Evolutionary conservation across 2,329 filamentous ascomycete species (phyloP).

Genomic region (Alternaria metachromatica): DNA sequence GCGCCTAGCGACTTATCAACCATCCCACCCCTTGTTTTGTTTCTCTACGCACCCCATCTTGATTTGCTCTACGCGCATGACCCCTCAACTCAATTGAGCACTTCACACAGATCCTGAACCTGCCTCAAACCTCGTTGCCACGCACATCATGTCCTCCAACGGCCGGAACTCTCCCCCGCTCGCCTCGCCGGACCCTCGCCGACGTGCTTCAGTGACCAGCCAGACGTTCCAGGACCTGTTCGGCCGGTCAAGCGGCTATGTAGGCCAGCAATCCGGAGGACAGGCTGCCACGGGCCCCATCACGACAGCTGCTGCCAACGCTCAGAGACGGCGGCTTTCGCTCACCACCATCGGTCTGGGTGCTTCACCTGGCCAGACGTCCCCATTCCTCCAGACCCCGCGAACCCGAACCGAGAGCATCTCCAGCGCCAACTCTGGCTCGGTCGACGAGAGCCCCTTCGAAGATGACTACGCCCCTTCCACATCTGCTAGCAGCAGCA

Average conservation of each 20-base stretch:
- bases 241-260: conserved; percentile 46
- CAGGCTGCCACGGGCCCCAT: conserved; percentile 54
- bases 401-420: conserved; percentile 56
- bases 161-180: conserved; percentile 51
- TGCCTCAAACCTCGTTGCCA: not conserved
- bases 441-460: conserved; percentile 59
- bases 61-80: not conserved
- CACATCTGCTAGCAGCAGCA: conserved; percentile 62
- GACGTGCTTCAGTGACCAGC: conserved; percentile 57
- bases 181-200: conserved; percentile 45
- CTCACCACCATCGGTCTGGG: conserved; percentile 58
- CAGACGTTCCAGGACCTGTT: conserved; percentile 59
- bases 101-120: conserved; percentile 12
- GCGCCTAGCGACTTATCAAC: conserved; percentile 29
- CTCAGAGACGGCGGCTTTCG: conserved; percentile 57
- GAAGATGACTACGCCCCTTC: conserved; percentile 62
- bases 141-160: conserved; percentile 44
- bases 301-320: conserved; percentile 57
- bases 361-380: conserved; percentile 52
- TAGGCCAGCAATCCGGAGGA: conserved; percentile 36
- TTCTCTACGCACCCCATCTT: conserved; percentile 13
- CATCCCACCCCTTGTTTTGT: conserved; percentile 20
- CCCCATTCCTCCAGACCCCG: conserved; percentile 50
- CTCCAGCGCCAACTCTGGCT: conserved; percentile 55
- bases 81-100: not conserved